These are phyloP conservation scores for Cinnamomum chago DNA, from an alignment of 164 flowering plant species.

Conservation along the genomic window DNA sequence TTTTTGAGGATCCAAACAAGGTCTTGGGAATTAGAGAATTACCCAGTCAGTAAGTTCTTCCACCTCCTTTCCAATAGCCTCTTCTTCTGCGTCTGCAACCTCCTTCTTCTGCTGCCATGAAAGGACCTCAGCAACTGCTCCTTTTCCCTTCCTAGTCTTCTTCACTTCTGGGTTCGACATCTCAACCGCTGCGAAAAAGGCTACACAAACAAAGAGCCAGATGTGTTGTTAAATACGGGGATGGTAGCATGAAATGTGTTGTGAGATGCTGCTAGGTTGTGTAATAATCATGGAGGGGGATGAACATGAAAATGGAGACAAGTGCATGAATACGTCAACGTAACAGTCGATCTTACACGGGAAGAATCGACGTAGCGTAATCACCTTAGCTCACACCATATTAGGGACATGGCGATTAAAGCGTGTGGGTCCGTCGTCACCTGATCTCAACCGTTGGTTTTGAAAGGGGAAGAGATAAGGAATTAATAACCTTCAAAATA, in stretches of 20 bases:
- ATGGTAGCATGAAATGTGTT: neutral
- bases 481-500: neutral
- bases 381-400: neutral
- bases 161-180: slow-evolving; percentile 19
- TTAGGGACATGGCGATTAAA: neutral
- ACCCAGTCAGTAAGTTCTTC: slow-evolving; percentile 37
- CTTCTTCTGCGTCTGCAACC: slow-evolving; percentile 33
- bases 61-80: slow-evolving; percentile 26
- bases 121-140: slow-evolving; percentile 5
- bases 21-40: neutral
- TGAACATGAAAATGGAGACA: neutral
- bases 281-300: neutral
- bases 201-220: no score
- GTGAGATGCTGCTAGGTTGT: neutral
- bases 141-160: slow-evolving; percentile 15
- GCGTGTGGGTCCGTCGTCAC: neutral
- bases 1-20: no score
- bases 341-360: slow-evolving; percentile 2
- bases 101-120: slow-evolving; percentile 37
- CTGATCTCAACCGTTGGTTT: neutral
- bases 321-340: neutral
- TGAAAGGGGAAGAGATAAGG: neutral
- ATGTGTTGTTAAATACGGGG: neutral
- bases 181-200: neutral
- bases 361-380: slow-evolving; percentile 1